A percentile compares a stretch with the other conserved stretches of the same genome.
Evolutionary conservation across 2,329 filamentous ascomycete genomes (phyloP).

Genomic region (Hymenoscyphus fructigenus): DNA sequence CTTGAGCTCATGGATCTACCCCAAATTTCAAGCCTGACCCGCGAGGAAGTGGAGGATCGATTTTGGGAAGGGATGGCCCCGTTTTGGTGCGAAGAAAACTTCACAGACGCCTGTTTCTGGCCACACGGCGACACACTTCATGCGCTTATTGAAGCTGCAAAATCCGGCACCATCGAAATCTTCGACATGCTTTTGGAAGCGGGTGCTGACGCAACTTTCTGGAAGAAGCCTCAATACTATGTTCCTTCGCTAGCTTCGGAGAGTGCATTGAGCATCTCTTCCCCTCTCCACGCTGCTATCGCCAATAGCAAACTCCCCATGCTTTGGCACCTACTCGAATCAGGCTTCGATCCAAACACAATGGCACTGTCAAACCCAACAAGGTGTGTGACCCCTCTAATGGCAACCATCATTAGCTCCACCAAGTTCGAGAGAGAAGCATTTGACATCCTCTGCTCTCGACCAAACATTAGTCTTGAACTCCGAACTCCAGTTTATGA

Average conservation of each 20-base stretch:
- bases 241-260: conserved; percentile 16
- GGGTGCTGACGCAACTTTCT: conserved; percentile 16
- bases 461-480: conserved; percentile 20
- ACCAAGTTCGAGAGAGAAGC: conserved; percentile 15
- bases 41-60: conserved; percentile 23
- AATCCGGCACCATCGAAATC: conserved; percentile 18
- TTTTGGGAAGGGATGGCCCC: conserved; percentile 19
- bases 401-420: conserved; percentile 22
- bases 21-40: conserved; percentile 22
- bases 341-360: conserved; percentile 24
- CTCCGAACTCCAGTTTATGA: conserved; percentile 23
- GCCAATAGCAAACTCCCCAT: conserved; percentile 14
- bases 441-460: conserved; percentile 18
- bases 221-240: conserved; percentile 12
- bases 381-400: conserved; percentile 23
- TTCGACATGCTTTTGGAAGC: conserved; percentile 21
- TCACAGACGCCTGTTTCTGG: conserved; percentile 16
- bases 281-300: conserved; percentile 23
- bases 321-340: conserved; percentile 18
- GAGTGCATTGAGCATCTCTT: conserved; percentile 23
- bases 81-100: conserved; percentile 24
- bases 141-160: conserved; percentile 22
- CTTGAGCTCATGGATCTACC: conserved; percentile 18
- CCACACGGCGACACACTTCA: conserved; percentile 18
- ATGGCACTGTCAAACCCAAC: conserved; percentile 25